phyloP scores from a whole-genome alignment of 306 rosid genomes.

The Quercus bicolor region DNA sequence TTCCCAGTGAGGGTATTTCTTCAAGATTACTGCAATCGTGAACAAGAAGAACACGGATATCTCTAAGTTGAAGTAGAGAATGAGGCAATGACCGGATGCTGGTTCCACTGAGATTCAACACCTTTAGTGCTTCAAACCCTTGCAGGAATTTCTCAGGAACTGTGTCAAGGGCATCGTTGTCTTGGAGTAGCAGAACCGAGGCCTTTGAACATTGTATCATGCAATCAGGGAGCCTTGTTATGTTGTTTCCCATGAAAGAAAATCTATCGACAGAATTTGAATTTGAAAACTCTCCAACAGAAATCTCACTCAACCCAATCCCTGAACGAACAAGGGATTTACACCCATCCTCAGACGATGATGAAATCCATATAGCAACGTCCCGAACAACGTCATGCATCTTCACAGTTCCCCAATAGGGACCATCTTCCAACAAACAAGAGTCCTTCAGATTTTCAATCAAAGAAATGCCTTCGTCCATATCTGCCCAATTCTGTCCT shows the following conservation, averaged over 20 bases:
- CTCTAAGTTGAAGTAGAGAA: conserved; percentile 2
- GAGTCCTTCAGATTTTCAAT: neutral
- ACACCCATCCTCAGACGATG: neutral
- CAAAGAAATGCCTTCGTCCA: neutral
- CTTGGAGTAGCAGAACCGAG: neutral
- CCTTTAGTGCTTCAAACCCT: conserved; percentile 12
- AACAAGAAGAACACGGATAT: conserved; percentile 4
- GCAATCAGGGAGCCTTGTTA: neutral
- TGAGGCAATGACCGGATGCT: neutral
- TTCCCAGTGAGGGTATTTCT: neutral
- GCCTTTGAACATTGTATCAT: conserved; percentile 2
- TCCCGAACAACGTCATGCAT: neutral
- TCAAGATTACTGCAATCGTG: neutral
- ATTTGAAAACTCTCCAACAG: neutral
- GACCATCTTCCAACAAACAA: neutral
- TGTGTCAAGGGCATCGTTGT: neutral
- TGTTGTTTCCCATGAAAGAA: conserved; percentile 9
- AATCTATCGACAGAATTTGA: conserved; percentile 4
- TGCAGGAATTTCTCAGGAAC: conserved; percentile 9
- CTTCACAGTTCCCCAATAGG: neutral
- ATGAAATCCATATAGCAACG: conserved; percentile 1
- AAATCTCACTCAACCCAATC: conserved; percentile 15
- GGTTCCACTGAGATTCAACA: neutral
- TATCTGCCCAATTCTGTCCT: neutral
- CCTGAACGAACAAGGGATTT: conserved; percentile 13